Conservation (phyloP, 305 asterid species). For the Andrographis paniculata region DNA sequence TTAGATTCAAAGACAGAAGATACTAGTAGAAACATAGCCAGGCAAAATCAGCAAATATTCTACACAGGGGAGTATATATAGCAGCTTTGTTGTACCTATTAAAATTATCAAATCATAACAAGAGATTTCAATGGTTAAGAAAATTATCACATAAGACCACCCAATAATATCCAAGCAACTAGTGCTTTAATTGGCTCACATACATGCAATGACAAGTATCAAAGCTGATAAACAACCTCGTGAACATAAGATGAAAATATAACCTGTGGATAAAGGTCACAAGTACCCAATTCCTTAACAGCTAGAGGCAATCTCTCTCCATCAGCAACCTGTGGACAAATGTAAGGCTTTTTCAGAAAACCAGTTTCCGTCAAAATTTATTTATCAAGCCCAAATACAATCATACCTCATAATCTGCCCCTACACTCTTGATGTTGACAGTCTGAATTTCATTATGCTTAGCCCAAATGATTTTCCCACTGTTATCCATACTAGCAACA, state of each 20-base stretch:
- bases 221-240: neutral
- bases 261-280: constrained; percentile 97
- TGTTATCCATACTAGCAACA: constrained; percentile 90
- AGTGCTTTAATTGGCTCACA: neutral
- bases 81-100: neutral
- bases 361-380: constrained; percentile 9
- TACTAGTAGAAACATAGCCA: neutral
- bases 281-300: constrained; percentile 92
- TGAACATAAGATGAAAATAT: constrained; percentile 5
- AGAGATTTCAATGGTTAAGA: neutral
- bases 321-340: constrained; percentile 63
- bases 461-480: constrained; percentile 98
- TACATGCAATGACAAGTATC: neutral
- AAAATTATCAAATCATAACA: neutral
- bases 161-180: neutral
- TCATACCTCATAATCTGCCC: constrained; percentile 85
- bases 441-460: constrained; percentile 98
- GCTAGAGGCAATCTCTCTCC: constrained; percentile 97
- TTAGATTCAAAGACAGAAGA: no score
- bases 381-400: constrained; percentile 10
- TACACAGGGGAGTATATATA: neutral
- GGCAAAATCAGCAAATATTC: no score
- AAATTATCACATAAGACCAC: neutral
- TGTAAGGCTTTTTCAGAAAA: constrained; percentile 14
- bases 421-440: constrained; percentile 91